These are phyloP conservation scores for Aspergillus sp. DNA, from an alignment of 2,329 filamentous ascomycete genomes.

Conservation along the genomic window DNA sequence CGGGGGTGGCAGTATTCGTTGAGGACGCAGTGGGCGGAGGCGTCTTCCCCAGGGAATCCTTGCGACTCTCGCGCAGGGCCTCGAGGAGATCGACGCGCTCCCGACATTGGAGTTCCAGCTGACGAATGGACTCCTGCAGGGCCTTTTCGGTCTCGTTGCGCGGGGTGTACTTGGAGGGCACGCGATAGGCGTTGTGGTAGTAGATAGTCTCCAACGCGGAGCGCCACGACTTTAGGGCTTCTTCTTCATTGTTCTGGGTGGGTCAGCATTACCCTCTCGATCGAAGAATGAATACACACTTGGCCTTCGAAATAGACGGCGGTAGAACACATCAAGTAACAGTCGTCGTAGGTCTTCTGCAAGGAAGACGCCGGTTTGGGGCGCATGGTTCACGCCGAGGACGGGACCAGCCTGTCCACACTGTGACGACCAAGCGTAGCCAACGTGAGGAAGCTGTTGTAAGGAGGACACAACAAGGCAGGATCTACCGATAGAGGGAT, in stretches of 20 bases:
- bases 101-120: slow-evolving; percentile 88
- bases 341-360: slow-evolving; percentile 97
- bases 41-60: slow-evolving; percentile 42
- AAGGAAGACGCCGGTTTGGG: slow-evolving; percentile 67
- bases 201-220: slow-evolving; percentile 84
- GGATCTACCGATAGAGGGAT: neutral
- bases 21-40: slow-evolving; percentile 9
- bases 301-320: slow-evolving; percentile 94
- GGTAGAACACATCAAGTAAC: slow-evolving; percentile 90
- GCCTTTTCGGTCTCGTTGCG: slow-evolving; percentile 81
- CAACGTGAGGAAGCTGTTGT: too few relatives aligned
- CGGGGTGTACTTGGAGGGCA: slow-evolving; percentile 67
- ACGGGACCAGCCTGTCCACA: neutral
- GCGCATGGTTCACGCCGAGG: slow-evolving; percentile 45
- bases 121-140: slow-evolving; percentile 74
- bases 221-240: slow-evolving; percentile 89
- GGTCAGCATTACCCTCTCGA: neutral
- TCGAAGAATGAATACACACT: slow-evolving; percentile 49
- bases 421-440: neutral
- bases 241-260: slow-evolving; percentile 77
- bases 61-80: slow-evolving; percentile 67
- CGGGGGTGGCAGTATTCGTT: slow-evolving; percentile 32
- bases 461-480: neutral
- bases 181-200: slow-evolving; percentile 76
- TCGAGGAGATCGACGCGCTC: slow-evolving; percentile 88